phyloP scores from a whole-genome alignment of 225 moss, liverwort and hornwort genomes.

The Takakia lepidozioides region DNA sequence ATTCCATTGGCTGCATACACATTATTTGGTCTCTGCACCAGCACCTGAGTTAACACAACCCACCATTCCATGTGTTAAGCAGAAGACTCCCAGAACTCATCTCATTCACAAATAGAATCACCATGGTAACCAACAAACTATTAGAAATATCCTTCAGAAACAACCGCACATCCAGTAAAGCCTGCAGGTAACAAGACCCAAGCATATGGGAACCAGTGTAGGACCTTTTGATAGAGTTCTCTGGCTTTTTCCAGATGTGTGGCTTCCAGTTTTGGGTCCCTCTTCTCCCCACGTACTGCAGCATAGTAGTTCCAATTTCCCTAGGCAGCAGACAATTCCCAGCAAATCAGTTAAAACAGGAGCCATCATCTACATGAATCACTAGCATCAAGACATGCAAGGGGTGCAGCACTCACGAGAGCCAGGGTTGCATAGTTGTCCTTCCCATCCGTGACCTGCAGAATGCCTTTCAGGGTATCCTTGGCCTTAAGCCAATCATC shows the following conservation, averaged over 20 bases:
- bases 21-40: slow-evolving; percentile 69
- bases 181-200: too few species aligned
- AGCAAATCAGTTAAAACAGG: background rate
- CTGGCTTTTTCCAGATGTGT: slow-evolving; percentile 88
- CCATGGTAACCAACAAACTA: background rate
- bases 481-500: slow-evolving; percentile 98
- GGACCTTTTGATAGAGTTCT: slow-evolving; percentile 78
- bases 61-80: background rate
- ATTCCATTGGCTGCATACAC: slow-evolving; percentile 98
- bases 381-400: background rate
- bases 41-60: slow-evolving; percentile 24
- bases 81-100: too few species aligned
- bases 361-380: background rate
- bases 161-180: background rate
- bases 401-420: slow-evolving; percentile 19
- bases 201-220: too few species aligned
- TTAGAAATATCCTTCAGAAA: background rate
- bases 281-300: slow-evolving; percentile 88
- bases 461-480: slow-evolving; percentile 86
- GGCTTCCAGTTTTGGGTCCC: slow-evolving; percentile 89
- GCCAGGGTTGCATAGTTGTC: slow-evolving; percentile 86
- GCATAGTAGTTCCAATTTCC: slow-evolving; percentile 99
- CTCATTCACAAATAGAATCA: too few species aligned
- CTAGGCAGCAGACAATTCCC: slow-evolving; percentile 10
- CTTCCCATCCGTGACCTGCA: slow-evolving; percentile 65